Evolutionary conservation across 2,329 filamentous ascomycete species (phyloP), one percentile per base, ranked within the genome.

Genomic region (Fusarium devonianum): DNA sequence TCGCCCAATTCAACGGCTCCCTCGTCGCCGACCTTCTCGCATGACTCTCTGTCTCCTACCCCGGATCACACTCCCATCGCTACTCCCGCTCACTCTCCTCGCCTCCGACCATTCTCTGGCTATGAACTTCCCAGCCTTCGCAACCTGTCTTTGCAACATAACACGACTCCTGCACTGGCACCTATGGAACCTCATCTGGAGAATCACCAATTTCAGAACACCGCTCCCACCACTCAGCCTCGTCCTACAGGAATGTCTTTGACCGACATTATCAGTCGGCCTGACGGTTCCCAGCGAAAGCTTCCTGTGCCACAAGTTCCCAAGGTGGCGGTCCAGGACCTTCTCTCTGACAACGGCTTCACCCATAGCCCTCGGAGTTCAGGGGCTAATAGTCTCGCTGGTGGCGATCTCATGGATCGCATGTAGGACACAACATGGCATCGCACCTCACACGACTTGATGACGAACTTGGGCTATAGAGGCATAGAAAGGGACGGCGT

Each of bases 11-110:
- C 92, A 7, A 97, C 93, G 2, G 93, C 93, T 36, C 94, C 94
- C 14, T 96, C 93, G 18, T 97, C 93, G 22, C 93, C 93, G 18
- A 97, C 92, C 4, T 96, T 97, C 72, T 97, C 93, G 2, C 92
- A 97, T 74, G 92, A 96, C 73, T 97, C 93, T 9, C 82, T 93
- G 35, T 97, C 93, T 8, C 94, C 93, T 4, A 99, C 93, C 2
- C 94, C 93, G 9, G 93, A 97, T 68, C 92, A 97, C 77, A 97
- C 94, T n/a, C 93, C 93, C n/a, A 85, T 97, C 46, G 93, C 92
- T 19, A 99, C 93, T 5, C 93, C 93, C 4, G 93, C 92, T 32
- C 94, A 97, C 73, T 97, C 92, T 13, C 94, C 94, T 40, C 90
- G 94, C 32, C 80, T 99, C 62, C 84, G 92, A 53, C 90, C 93